phyloP scores from a whole-genome alignment of 2,329 filamentous ascomycete genomes.

The Aspergillus ustus region DNA sequence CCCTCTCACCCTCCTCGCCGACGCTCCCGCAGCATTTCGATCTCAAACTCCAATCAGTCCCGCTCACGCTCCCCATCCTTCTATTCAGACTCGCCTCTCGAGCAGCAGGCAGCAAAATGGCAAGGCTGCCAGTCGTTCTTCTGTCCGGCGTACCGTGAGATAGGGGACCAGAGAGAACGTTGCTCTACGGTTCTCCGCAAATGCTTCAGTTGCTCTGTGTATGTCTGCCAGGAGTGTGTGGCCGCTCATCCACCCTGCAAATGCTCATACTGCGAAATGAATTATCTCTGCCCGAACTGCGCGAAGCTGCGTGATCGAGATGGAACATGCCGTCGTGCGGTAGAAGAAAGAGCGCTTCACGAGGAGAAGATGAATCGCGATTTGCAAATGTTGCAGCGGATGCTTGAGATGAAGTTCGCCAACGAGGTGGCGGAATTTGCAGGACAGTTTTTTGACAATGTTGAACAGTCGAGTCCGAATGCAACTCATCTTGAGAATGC shows the following conservation, averaged over 20 bases:
- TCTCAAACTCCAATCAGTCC: constrained; percentile 46
- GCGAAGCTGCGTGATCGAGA: constrained; percentile 43
- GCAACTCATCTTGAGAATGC: background rate
- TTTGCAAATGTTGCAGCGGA: constrained; percentile 45
- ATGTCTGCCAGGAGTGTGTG: constrained; percentile 53
- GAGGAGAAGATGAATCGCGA: constrained; percentile 48
- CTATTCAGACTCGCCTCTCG: constrained; percentile 42
- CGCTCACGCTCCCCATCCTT: constrained; percentile 47
- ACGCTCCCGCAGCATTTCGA: constrained; percentile 43
- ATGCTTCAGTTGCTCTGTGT: constrained; percentile 51
- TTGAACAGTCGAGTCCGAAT: constrained; percentile 25
- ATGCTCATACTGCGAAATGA: constrained; percentile 49
- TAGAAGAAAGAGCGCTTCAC: constrained; percentile 43
- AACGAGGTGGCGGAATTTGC: constrained; percentile 48
- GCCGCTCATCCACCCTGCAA: constrained; percentile 46
- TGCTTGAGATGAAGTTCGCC: constrained; percentile 46
- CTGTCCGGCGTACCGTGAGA: constrained; percentile 48
- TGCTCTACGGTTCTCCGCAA: constrained; percentile 50
- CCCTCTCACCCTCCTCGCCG: constrained; percentile 27
- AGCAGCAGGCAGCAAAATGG: constrained; percentile 41
- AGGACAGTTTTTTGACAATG: constrained; percentile 43
- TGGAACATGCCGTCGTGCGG: constrained; percentile 44
- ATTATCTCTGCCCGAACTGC: constrained; percentile 52
- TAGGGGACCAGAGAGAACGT: constrained; percentile 51
- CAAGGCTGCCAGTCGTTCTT: constrained; percentile 55